These are phyloP conservation scores for Porpolomopsis calyptriformis DNA, from an alignment of 768 basidiomycete species.

Conservation along the genomic window DNA sequence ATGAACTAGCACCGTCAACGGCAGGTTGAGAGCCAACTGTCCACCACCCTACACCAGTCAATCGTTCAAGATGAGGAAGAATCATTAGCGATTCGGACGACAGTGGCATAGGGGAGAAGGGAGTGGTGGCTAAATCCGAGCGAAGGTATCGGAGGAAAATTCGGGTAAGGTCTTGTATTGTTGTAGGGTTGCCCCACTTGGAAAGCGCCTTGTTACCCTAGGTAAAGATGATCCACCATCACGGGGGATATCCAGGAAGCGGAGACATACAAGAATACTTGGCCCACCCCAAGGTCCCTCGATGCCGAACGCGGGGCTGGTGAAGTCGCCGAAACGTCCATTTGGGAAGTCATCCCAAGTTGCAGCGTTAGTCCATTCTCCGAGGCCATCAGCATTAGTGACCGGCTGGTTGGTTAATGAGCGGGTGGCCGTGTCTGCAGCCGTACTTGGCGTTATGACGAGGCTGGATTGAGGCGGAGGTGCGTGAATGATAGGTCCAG, in stretches of 20 bases:
- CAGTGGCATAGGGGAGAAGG: slow-evolving; percentile 79
- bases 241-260: background rate
- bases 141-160: slow-evolving; percentile 78
- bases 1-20: slow-evolving; percentile 67
- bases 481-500: slow-evolving; percentile 22
- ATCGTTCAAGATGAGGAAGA: slow-evolving; percentile 58
- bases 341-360: slow-evolving; percentile 97
- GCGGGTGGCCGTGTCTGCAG: slow-evolving; percentile 51
- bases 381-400: slow-evolving; percentile 50
- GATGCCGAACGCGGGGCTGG: slow-evolving; percentile 89
- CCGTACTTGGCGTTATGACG: slow-evolving; percentile 53
- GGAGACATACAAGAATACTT: slow-evolving; percentile 39
- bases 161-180: slow-evolving; percentile 56
- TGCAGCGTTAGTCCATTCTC: slow-evolving; percentile 66
- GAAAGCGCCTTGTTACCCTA: slow-evolving; percentile 53
- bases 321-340: slow-evolving; percentile 94
- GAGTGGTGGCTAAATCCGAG: slow-evolving; percentile 63
- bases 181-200: slow-evolving; percentile 69
- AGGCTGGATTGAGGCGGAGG: slow-evolving; percentile 24
- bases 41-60: slow-evolving; percentile 84
- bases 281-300: slow-evolving; percentile 71
- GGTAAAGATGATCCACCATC: background rate
- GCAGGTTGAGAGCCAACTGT: slow-evolving; percentile 96
- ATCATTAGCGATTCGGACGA: slow-evolving; percentile 77
- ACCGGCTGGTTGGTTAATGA: slow-evolving; percentile 40